phyloP scores from a whole-genome alignment of 176 grass and related monocot genomes.

The bread wheat (Triticum aestivum) region DNA sequence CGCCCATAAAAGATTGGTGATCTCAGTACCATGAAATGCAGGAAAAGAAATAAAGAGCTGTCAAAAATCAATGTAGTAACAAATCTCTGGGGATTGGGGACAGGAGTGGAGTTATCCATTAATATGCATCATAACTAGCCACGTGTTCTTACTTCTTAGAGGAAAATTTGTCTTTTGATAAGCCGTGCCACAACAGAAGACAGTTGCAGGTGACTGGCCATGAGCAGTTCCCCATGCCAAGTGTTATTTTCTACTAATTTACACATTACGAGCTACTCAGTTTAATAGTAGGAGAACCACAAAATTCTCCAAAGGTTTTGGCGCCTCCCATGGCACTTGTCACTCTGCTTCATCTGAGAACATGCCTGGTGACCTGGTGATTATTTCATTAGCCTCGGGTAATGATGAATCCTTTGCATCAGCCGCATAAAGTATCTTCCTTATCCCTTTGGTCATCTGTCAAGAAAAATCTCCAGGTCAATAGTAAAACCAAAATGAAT shows the following conservation, averaged over 20 bases:
- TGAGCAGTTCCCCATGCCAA: conserved; percentile 4
- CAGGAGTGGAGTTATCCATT: not conserved
- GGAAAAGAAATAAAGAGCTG: not conserved
- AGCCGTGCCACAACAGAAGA: not conserved
- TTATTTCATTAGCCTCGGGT: conserved; percentile 68
- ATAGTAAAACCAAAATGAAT: not conserved
- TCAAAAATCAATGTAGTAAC: not conserved
- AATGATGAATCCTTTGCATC: conserved; percentile 65
- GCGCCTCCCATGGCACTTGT: not conserved
- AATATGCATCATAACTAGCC: conserved; percentile 12
- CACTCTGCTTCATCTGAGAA: conserved; percentile 41
- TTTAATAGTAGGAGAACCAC: not conserved
- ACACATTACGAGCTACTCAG: conserved; percentile 13
- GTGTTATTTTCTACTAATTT: conserved; percentile 29
- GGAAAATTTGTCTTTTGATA: not conserved
- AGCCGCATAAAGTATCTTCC: conserved; percentile 76
- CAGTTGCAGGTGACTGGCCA: not conserved
- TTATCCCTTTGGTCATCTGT: conserved; percentile 74
- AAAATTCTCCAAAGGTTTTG: not conserved
- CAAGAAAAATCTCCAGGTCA: conserved; percentile 7
- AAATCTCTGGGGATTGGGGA: not conserved
- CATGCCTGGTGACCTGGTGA: conserved; percentile 56
- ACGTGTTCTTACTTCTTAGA: not conserved
- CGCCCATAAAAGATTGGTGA: not conserved
- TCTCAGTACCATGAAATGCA: not conserved